Percentiles rank a stretch among this genome's conserved stretches.
Conservation (phyloP, 1,284 basidiomycete species). For the Irpex lacteus region DNA sequence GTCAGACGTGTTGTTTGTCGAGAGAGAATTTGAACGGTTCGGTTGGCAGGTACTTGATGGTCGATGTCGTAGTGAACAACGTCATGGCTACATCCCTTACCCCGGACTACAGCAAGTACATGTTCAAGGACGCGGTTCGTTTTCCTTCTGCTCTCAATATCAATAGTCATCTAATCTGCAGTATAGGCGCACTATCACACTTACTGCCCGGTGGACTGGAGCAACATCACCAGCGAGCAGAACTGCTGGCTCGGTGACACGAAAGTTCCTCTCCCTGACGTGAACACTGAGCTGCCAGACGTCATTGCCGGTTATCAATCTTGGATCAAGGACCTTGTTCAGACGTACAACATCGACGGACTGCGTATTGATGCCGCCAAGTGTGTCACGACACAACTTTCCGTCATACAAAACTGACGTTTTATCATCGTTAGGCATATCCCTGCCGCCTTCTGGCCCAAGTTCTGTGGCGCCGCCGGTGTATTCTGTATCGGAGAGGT, state of each 20-base stretch:
- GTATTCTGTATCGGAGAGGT: constrained; percentile 89
- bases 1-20: neutral
- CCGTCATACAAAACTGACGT: neutral
- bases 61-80: constrained; percentile 79
- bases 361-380: constrained; percentile 77
- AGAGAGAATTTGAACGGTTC: neutral
- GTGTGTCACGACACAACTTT: constrained; percentile 32
- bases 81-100: constrained; percentile 58
- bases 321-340: constrained; percentile 65
- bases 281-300: constrained; percentile 64
- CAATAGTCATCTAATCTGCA: neutral
- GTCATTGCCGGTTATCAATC: constrained; percentile 57
- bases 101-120: constrained; percentile 57
- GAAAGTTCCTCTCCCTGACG: constrained; percentile 67
- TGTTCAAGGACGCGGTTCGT: constrained; percentile 57
- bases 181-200: constrained; percentile 57
- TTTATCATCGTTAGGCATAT: constrained; percentile 47
- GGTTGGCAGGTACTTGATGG: constrained; percentile 62
- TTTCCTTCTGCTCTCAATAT: neutral
- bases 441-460: constrained; percentile 65
- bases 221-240: constrained; percentile 63
- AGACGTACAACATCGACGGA: constrained; percentile 66
- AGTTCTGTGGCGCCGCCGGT: constrained; percentile 68
- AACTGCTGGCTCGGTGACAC: constrained; percentile 76
- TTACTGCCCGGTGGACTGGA: constrained; percentile 68